These are phyloP conservation scores for Bipolaris gigantea DNA, from an alignment of 2,329 filamentous ascomycete species.

Conservation along the genomic window DNA sequence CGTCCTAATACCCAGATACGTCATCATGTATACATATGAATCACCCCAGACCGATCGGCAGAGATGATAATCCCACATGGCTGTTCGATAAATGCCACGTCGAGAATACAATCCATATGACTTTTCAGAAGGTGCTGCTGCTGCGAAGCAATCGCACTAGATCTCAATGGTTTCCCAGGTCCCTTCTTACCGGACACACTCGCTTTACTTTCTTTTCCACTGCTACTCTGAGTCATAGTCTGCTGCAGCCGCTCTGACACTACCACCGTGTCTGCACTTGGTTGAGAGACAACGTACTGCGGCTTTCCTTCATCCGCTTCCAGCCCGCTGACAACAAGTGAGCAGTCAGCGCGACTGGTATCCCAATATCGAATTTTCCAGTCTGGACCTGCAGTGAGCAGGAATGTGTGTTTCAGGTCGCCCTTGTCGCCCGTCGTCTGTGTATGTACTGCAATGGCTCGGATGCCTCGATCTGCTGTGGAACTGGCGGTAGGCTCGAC, in stretches of 20 bases:
- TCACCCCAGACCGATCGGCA: constrained; percentile 83
- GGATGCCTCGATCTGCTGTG: constrained; percentile 67
- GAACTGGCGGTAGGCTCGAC: constrained; percentile 56
- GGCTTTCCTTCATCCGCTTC: constrained; percentile 70
- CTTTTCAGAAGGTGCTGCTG: constrained; percentile 84
- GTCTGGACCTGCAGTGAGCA: constrained; percentile 86
- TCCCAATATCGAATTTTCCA: constrained; percentile 96
- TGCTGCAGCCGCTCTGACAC: constrained; percentile 43
- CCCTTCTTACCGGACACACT: constrained; percentile 43
- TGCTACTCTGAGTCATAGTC: constrained; percentile 17
- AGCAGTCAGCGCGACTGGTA: constrained; percentile 73
- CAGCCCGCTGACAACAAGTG: constrained; percentile 77
- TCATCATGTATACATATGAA: constrained; percentile 74
- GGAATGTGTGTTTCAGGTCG: constrained; percentile 76
- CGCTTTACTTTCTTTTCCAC: constrained; percentile 30
- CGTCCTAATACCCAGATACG: no score
- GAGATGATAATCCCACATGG: constrained; percentile 94
- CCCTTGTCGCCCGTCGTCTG: constrained; percentile 70
- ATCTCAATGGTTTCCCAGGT: constrained; percentile 61
- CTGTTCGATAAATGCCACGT: constrained; percentile 83
- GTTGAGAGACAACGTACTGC: constrained; percentile 57
- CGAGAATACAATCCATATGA: constrained; percentile 84
- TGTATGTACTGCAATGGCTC: constrained; percentile 72
- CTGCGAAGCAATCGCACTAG: constrained; percentile 89
- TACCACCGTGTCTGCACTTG: constrained; percentile 47